Conservation (phyloP, 345 rosid species). For the Reutealis trisperma region DNA sequence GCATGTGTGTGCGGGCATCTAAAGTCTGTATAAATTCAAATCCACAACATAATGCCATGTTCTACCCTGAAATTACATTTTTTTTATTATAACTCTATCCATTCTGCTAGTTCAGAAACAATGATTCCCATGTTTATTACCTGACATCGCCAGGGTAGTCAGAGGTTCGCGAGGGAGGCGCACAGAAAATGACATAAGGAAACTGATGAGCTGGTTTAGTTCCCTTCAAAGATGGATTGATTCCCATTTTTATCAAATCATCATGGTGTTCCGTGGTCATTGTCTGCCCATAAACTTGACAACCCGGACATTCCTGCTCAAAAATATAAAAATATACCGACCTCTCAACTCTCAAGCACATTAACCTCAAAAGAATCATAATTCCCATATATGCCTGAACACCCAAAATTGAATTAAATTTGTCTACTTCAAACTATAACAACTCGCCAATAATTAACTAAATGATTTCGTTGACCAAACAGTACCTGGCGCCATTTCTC, state of each 20-base stretch:
- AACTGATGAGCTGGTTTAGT: conserved; percentile 42
- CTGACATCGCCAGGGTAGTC: conserved; percentile 86
- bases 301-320: conserved; percentile 72
- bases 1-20: background rate
- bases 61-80: background rate
- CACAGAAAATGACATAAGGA: conserved; percentile 86
- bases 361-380: background rate
- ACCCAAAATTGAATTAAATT: background rate
- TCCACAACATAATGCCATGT: background rate
- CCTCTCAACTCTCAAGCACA: background rate
- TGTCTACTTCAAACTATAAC: background rate
- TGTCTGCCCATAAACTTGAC: conserved; percentile 83
- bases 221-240: conserved; percentile 68
- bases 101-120: background rate
- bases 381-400: background rate
- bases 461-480: background rate
- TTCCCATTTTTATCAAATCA: conserved; percentile 74
- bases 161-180: conserved; percentile 80
- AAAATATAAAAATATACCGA: background rate
- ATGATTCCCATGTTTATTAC: conserved; percentile 28
- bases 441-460: background rate
- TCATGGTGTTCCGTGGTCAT: conserved; percentile 75
- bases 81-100: background rate
- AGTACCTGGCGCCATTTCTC: conserved; percentile 81
- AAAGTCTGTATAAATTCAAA: too few species aligned